Base-by-base conservation (phyloP, 129 eudicot genomes). In the Escallonia herrerae region DNA sequence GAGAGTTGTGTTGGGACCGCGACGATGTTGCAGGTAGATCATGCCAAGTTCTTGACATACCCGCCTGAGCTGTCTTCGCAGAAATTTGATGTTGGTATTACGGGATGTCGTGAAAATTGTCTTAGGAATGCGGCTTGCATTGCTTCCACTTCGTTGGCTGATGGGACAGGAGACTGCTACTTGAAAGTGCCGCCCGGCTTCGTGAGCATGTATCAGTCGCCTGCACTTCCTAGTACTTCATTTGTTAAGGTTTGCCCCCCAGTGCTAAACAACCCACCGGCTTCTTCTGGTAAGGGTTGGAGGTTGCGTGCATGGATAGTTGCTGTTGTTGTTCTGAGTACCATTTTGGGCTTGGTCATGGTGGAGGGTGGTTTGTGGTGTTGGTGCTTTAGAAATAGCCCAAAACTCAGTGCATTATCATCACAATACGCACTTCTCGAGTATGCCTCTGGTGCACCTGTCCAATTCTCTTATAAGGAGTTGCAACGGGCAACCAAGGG, bases 391-490 rank as follows among this genome's bases (percentile, higher is more conserved):
- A 77, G 86, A 78, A 80, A 83, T 59, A 86, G 80, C 48, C 72
- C 82, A 0, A 83, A 73, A 65, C 84, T 83, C 15, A 82, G 86
- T 3, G 73, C 63, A 1, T 54, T 89, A 13, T 82, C 95, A 3
- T 74, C 90, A 41, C 97, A 89, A 46, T 86, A 89, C 45, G 90
- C 96, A 0, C 90, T 89, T 11, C 88, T 83, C 10, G 97, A 89
- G 79, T 89, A 89, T 15, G 95, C 97, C 1, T 89, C 97, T 2
- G 97, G 97, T 64, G 97, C 90, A 9, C 97, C 97, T 4, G 95
- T 90, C 13, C 95, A 86, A 58, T 90, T 90, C 72, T 65, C 97
- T 2, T 90, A 81, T 47, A 90, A 78, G 68, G 90, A 90, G 51
- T 88, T 90, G 13, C 84, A 83, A 39, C 79, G 80, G 70, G 95